Evolutionary conservation across 352 stramenopile species (phyloP).

Genomic region (Globisporangium okanoganense): DNA sequence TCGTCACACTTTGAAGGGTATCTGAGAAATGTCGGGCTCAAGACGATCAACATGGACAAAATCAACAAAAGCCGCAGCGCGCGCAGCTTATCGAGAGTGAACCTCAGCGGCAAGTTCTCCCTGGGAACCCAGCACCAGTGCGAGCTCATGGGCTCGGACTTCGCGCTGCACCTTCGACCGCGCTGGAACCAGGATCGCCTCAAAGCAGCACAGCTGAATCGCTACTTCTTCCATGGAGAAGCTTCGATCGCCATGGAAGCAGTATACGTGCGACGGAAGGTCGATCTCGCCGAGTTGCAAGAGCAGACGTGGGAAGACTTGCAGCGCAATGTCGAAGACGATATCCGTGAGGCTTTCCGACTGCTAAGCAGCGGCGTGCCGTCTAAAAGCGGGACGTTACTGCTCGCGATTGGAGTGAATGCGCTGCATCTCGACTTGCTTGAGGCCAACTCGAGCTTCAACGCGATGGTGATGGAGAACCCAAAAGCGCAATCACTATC

Average conservation of each 20-base stretch:
- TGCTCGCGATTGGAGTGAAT: constrained; percentile 13
- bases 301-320: constrained; percentile 11
- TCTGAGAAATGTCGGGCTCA: constrained; percentile 14
- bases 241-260: constrained; percentile 12
- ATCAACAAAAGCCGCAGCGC: constrained; percentile 15
- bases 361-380: neutral
- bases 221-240: constrained; percentile 14
- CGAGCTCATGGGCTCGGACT: constrained; percentile 14
- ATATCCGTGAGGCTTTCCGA: constrained; percentile 11
- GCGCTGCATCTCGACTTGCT: constrained; percentile 10
- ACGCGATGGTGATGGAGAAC: constrained; percentile 6
- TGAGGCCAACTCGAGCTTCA: neutral
- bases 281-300: constrained; percentile 12
- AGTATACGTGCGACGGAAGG: constrained; percentile 7
- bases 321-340: constrained; percentile 9
- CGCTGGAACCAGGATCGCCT: constrained; percentile 13
- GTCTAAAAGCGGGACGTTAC: constrained; percentile 2
- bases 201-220: neutral
- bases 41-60: constrained; percentile 16
- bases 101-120: constrained; percentile 14
- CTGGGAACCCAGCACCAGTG: constrained; percentile 11
- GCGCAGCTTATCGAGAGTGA: constrained; percentile 6
- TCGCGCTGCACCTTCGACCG: constrained; percentile 13
- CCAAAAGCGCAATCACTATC: constrained; percentile 11
- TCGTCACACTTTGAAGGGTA: constrained; percentile 13